Evolutionary conservation across 2,329 filamentous ascomycete species (phyloP), one percentile per base, ranked within the genome.

Genomic region (Canariomyces notabilis): DNA sequence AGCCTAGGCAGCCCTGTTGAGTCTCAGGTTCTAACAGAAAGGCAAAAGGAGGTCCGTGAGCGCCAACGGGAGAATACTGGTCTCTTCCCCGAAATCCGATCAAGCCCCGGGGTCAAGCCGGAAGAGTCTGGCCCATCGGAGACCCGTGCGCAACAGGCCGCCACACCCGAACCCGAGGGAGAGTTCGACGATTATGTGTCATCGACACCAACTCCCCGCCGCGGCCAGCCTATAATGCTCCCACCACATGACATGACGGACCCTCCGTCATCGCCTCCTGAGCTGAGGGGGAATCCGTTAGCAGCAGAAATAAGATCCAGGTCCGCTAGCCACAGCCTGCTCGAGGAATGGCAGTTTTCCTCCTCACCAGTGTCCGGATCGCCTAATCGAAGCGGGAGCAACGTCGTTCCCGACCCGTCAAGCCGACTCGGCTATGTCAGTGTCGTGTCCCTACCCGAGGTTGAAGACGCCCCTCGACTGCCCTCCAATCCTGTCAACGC

Each of bases 11-110:
- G 68, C 12, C 66, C 64, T 0, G 60, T 74, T 2, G 82, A 87
- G 46, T 88, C 85, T 0, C 88, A 93, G 56, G 67, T 82, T 15
- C 69, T 95, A 39, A 95, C 89, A 0, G 86, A 90, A 29, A 78
- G 81, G 35, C 89, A 95, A 62, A 83, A 76, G 58, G 88, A 95
- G 57, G 80, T 91, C 34, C 78, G 82, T 37, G 81, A 87, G 56
- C 76, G 84, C 40, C 88, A 94, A 61, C 75, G 75, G 37, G 80
- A 85, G 52, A 77, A 76, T 19, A 76, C 79, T 5, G 74, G 74
- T 0, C 70, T 91, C 51, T 91, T 89, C 55, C 74, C 84, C 1
- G 79, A 83, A 16, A 72, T 90, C 20, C 73, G 73, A 22, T 83
- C 82, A 1, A 83, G 75, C 51, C 69, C 74, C 23, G 53, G 55